Percentiles rank a stretch among this genome's conserved stretches.
Conservation (phyloP, 257 asterid species). For the Misopates orontium region DNA sequence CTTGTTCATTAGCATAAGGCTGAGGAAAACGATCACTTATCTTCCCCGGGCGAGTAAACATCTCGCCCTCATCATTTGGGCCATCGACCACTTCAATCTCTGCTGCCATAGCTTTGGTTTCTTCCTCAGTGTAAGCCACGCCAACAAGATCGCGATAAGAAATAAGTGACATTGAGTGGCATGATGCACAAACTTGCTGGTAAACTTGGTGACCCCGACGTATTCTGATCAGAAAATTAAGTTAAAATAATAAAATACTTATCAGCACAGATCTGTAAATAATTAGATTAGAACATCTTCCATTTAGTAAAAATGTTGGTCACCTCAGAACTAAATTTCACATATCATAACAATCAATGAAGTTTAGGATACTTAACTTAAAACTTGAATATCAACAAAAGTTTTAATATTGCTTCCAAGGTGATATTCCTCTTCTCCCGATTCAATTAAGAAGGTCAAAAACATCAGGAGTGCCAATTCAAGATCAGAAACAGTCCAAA, state of each 20-base stretch:
- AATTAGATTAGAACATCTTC: neutral
- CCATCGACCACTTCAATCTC: slow-evolving; percentile 85
- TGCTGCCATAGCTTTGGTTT: slow-evolving; percentile 83
- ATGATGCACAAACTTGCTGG: slow-evolving; percentile 80
- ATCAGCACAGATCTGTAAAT: neutral
- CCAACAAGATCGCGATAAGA: slow-evolving; percentile 83
- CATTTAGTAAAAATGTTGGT: neutral
- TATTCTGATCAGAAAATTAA: slow-evolving; percentile 51
- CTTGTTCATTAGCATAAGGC: slow-evolving; percentile 77
- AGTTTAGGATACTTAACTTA: neutral
- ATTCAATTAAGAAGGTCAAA: neutral
- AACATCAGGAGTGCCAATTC: neutral
- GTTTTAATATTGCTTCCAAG: neutral
- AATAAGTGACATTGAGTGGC: slow-evolving; percentile 79
- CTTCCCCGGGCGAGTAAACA: slow-evolving; percentile 79
- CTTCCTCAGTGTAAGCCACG: slow-evolving; percentile 86
- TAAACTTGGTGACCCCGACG: no score
- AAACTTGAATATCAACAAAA: neutral
- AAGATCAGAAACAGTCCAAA: neutral
- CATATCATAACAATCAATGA: neutral
- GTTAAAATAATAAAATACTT: neutral
- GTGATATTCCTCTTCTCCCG: neutral
- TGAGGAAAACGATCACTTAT: slow-evolving; percentile 75
- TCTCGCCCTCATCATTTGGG: slow-evolving; percentile 84
- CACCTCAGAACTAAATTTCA: neutral